Percentiles rank a stretch among this genome's conserved stretches.
Conservation (phyloP, 495 filamentous ascomycete species). For the Penicillium turbatum region DNA sequence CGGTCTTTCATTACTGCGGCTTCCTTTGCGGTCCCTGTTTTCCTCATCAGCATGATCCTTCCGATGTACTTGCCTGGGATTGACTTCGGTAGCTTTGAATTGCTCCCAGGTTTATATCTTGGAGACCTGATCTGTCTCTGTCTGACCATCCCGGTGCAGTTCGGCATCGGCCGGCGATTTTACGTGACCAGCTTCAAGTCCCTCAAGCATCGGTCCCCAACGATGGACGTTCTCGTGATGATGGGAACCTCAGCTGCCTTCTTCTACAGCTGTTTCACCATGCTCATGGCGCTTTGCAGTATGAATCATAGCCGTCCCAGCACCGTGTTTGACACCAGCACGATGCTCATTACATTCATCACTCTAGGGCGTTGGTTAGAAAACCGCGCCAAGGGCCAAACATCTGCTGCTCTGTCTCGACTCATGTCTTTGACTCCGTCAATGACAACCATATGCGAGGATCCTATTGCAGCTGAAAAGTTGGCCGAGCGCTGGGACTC, state of each 20-base stretch:
- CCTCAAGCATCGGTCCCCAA: conserved; percentile 80
- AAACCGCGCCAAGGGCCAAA: conserved; percentile 94
- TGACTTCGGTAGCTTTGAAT: conserved; percentile 64
- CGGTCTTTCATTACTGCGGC: conserved; percentile 69
- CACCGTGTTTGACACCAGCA: conserved; percentile 95
- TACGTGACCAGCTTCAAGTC: conserved; percentile 90
- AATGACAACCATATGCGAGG: conserved; percentile 97
- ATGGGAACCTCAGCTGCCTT: conserved; percentile 95
- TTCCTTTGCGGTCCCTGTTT: conserved; percentile 84
- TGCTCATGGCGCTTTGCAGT: conserved; percentile 71
- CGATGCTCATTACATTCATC: conserved; percentile 97
- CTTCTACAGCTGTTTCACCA: conserved; percentile 89
- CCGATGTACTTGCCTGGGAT: conserved; percentile 70
- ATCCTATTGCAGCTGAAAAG: conserved; percentile 91
- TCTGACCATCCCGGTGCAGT: conserved; percentile 90
- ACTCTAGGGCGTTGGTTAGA: conserved; percentile 88
- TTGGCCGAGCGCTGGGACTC: conserved; percentile 71
- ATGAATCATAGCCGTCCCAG: conserved; percentile 70
- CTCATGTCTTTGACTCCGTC: conserved; percentile 95
- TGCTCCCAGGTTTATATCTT: conserved; percentile 74
- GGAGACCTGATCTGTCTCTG: conserved; percentile 79
- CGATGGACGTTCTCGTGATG: conserved; percentile 96
- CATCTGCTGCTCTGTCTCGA: conserved; percentile 87
- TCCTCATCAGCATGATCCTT: conserved; percentile 86
- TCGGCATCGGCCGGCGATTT: conserved; percentile 91